Evolutionary conservation across 106 monocot genomes (phyloP), one percentile per base, ranked within the genome.

Genomic region (Dioscorea alata): DNA sequence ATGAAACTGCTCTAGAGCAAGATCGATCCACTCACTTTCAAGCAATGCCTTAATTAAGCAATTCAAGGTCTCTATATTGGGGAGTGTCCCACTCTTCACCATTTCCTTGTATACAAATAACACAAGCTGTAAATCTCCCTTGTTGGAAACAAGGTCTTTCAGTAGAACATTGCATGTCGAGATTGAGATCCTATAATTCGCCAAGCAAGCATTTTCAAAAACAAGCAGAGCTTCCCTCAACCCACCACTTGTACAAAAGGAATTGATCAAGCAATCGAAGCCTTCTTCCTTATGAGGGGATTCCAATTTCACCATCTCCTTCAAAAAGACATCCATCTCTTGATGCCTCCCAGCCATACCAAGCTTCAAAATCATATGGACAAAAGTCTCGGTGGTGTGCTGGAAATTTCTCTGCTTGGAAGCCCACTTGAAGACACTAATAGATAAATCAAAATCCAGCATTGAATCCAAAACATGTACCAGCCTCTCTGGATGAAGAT

Each of bases 101-200:
- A 92, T 88, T 58, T 92, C 91, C 80, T 85, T 92, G 57, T 92
- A 92, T 4, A 88, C 82, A 70, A 85, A 88, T 20, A 92, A 59
- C 1, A 85, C 77, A 31, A 66, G 34, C 6, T 53, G 56, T 34
- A 87, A 68, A 15, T 77, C 62, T 28, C 24, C 62, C 57, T 49
- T 61, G 63, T 82, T 54, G 5, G 56, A 66, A 9, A 77, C 75
- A 14, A 85, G 25, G 52, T 69, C 50, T 31, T 57, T 20, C 51
- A 92, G 62, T 12, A 92, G 31, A 6, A 0, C 60, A 59, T 83
- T 87, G 66, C 76, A 92, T 1, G 77, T 51, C 13, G 69, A 84
- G 57, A 87, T 54, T 6, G 83, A 50, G 0, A 78, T 48, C 57
- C 48, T 68, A 6, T 48, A 24, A 52, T 75, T 74, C 4, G 17